These are phyloP conservation scores for Tylopilus balloui DNA, from an alignment of 768 basidiomycete species.

Conservation along the genomic window DNA sequence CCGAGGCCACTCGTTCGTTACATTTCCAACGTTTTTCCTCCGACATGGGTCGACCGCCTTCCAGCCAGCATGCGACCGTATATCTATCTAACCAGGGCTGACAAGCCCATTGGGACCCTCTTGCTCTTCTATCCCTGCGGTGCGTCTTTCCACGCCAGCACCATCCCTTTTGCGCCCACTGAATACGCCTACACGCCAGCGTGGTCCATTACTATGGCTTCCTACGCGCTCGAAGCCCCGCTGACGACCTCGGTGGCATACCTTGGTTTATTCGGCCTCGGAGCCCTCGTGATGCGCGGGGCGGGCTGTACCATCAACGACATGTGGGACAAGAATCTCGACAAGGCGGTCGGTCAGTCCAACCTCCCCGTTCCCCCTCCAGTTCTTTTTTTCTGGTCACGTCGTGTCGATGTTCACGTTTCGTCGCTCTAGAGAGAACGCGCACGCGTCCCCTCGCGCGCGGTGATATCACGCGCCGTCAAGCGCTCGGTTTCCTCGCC, in stretches of 20 bases:
- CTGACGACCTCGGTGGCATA: conserved; percentile 68
- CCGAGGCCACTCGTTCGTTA: conserved; percentile 12
- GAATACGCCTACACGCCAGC: conserved; percentile 43
- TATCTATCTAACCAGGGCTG: conserved; percentile 78
- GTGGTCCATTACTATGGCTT: conserved; percentile 98
- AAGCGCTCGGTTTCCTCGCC: conserved; percentile 79
- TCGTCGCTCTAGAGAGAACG: conserved; percentile 60
- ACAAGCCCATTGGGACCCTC: conserved; percentile 94
- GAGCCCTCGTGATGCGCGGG: conserved; percentile 93
- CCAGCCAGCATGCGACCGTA: conserved; percentile 69
- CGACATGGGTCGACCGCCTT: conserved; percentile 65
- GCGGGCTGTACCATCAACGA: conserved; percentile 99
- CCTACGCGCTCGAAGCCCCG: conserved; percentile 71
- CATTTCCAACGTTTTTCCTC: conserved; percentile 14
- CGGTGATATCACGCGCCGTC: conserved; percentile 69
- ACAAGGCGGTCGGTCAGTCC: conserved; percentile 80
- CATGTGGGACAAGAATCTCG: conserved; percentile 93
- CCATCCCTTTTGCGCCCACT: background rate
- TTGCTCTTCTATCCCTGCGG: conserved; percentile 93
- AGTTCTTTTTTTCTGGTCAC: too few relatives aligned
- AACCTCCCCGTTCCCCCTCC: background rate
- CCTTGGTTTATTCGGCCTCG: conserved; percentile 78
- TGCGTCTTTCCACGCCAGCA: conserved; percentile 38
- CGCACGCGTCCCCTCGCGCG: conserved; percentile 81
- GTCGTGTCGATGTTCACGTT: background rate